Conservation (phyloP, 2,329 filamentous ascomycete genomes). For the Trichoderma guizhouense region DNA sequence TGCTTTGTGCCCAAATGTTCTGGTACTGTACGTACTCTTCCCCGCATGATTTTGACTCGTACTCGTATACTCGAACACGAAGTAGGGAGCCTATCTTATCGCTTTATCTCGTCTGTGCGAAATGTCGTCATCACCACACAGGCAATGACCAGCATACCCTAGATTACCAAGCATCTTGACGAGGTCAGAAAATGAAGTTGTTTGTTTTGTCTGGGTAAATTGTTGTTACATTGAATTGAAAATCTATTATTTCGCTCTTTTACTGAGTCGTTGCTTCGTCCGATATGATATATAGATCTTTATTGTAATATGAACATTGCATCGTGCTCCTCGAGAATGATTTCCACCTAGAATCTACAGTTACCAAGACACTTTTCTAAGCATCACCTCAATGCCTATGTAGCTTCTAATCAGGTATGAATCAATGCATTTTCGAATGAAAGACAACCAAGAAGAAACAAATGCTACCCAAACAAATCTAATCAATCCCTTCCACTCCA, state of each 20-base stretch:
- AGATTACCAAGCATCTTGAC: background rate
- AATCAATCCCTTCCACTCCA: background rate
- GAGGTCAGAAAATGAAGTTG: too few species aligned
- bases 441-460: background rate
- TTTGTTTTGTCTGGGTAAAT: too few species aligned
- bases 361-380: background rate
- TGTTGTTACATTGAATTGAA: background rate
- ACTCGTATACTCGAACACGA: background rate
- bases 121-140: background rate
- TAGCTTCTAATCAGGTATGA: background rate
- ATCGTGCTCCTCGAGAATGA: background rate
- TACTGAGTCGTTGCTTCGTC: too few species aligned
- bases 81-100: background rate
- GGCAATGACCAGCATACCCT: background rate
- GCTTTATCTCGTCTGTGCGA: background rate
- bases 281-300: background rate
- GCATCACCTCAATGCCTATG: background rate
- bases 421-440: background rate
- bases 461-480: background rate
- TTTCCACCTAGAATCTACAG: too few species aligned
- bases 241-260: background rate
- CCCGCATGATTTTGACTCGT: background rate
- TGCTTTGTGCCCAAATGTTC: background rate
- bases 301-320: background rate
- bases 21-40: background rate